phyloP scores from a whole-genome alignment of 1,284 basidiomycete species.

The Meripilus lineatus region DNA sequence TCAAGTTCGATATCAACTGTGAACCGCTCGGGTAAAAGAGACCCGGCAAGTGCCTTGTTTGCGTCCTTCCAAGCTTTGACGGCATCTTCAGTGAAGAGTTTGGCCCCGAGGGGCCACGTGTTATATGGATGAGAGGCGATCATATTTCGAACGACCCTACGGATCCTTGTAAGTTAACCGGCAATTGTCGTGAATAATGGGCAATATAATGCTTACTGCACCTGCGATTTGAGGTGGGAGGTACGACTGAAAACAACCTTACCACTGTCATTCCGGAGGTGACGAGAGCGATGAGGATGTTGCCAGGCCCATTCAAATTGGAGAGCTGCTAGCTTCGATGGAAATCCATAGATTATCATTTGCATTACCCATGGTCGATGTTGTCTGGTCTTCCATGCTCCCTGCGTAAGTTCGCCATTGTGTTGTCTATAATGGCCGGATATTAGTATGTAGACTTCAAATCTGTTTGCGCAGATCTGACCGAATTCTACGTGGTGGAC shows the following conservation, averaged over 20 bases:
- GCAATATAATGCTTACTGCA: constrained; percentile 36
- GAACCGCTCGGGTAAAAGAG: constrained; percentile 46
- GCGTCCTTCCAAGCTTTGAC: constrained; percentile 44
- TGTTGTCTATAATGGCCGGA: constrained; percentile 54
- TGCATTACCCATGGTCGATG: constrained; percentile 88
- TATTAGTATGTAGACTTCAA: neutral
- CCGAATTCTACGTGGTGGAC: constrained; percentile 72
- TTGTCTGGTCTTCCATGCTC: constrained; percentile 69
- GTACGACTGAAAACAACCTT: constrained; percentile 32
- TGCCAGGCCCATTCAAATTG: constrained; percentile 96
- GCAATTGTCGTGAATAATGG: neutral
- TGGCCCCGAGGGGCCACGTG: constrained; percentile 63
- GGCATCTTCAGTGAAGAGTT: constrained; percentile 62
- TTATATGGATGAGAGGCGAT: constrained; percentile 53
- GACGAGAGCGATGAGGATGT: constrained; percentile 58
- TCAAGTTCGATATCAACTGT: constrained; percentile 55
- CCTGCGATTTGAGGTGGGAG: constrained; percentile 37
- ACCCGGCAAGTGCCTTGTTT: constrained; percentile 13
- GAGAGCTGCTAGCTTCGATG: constrained; percentile 78
- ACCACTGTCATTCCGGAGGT: constrained; percentile 42
- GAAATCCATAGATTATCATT: constrained; percentile 86
- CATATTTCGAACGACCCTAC: constrained; percentile 49
- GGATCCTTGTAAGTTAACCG: neutral
- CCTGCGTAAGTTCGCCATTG: constrained; percentile 76
- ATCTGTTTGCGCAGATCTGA: constrained; percentile 15